Evolutionary conservation across 805 yeast genomes (phyloP), one percentile per base, ranked within the genome.

Genomic region (Nakazawaea wickerhamii): DNA sequence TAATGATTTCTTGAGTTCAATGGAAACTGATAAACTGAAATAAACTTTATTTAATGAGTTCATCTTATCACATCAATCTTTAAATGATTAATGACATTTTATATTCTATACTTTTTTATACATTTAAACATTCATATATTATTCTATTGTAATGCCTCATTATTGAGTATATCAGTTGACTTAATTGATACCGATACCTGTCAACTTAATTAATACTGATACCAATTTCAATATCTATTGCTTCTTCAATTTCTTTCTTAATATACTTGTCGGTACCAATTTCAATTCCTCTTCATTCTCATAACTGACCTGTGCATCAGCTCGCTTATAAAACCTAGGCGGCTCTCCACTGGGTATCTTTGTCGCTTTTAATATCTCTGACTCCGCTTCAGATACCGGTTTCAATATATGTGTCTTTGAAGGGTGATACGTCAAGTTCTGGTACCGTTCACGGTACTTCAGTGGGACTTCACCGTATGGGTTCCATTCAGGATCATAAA

Each of bases 401-500:
- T 34, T 23, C 3, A 5, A 5, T 13, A 15, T 31, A 4, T 27
- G 31, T 36, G 51, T 56, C 25, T 38, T 37, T 36, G 51, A 56
- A 23, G 67, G 45, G 13, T 70, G 69, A 27, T 60, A 60, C 1
- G 65, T 59, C 4, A 60, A 27, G 30, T 56, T 58, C 33, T 50
- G 50, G 32, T 49, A 50, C 14, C 59, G 51, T 25, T 44, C 53
- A 33, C 47, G 46, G 20, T 51, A 53, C 2, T 59, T 57, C 4
- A 46, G 40, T 0, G 84, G 84, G 0, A 79, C 75, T 37, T 53
- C 58, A 0, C 88, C 88, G 4, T 69, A 52, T 2, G 82, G 79
- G 46, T 81, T 81, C 63, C 83, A 70, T 47, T 81, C 85, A 4
- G 81, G 79, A 50, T 81, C 82, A 57, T 75, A 79, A 53, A 73